phyloP scores from a whole-genome alignment of 2,329 filamentous ascomycete species.

The Cercospora sp. region DNA sequence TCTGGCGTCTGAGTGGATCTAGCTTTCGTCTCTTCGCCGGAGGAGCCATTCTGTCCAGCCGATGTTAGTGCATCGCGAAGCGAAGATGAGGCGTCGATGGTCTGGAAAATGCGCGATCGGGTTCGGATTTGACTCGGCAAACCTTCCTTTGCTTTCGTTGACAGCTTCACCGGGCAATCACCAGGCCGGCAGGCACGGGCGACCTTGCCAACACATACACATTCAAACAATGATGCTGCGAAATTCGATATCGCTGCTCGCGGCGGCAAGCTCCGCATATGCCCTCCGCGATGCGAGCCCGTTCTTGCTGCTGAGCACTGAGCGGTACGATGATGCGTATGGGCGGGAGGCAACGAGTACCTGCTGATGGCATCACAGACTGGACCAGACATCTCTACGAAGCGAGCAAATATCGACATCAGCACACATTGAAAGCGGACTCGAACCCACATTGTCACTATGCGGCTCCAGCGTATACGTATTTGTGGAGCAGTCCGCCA shows the following conservation, averaged over 20 bases:
- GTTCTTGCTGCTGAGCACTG: slow-evolving; percentile 83
- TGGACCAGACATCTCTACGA: slow-evolving; percentile 12
- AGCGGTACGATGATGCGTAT: slow-evolving; percentile 58
- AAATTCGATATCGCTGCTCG: slow-evolving; percentile 30
- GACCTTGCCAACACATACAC: slow-evolving; percentile 12
- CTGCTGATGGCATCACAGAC: slow-evolving; percentile 9
- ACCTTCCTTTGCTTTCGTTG: background rate
- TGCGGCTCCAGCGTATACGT: slow-evolving; percentile 62
- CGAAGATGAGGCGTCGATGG: background rate
- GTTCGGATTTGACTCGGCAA: slow-evolving; percentile 1
- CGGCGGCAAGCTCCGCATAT: slow-evolving; percentile 46
- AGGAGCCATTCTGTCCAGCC: slow-evolving; percentile 13
- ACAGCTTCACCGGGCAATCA: slow-evolving; percentile 2
- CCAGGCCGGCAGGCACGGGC: background rate
- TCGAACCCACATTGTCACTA: slow-evolving; percentile 45
- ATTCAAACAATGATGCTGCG: slow-evolving; percentile 29
- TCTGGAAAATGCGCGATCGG: slow-evolving; percentile 16
- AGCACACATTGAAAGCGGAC: slow-evolving; percentile 33
- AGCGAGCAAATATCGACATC: slow-evolving; percentile 34
- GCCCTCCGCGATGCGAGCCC: slow-evolving; percentile 64
- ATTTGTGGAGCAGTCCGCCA: slow-evolving; percentile 73
- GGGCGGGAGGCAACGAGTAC: background rate
- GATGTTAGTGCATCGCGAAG: slow-evolving; percentile 1
- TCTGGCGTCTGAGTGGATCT: slow-evolving; percentile 7
- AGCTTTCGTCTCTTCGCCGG: slow-evolving; percentile 18